phyloP scores from a whole-genome alignment of 129 eudicot genomes.

The Oenanthe sinensis region DNA sequence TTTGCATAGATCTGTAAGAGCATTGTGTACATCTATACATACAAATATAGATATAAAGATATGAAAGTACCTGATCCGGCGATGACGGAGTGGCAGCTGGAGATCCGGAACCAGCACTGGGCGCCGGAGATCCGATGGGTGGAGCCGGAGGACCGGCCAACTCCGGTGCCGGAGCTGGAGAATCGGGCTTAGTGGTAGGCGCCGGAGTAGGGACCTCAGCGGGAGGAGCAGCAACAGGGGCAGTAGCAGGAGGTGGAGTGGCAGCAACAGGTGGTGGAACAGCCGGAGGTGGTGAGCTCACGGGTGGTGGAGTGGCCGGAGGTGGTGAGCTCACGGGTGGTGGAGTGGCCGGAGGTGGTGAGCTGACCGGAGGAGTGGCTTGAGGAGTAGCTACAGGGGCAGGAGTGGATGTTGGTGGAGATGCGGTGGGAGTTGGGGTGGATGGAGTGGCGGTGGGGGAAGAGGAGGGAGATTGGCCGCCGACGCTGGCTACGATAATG shows the following conservation, averaged over 20 bases:
- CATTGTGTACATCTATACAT: background rate
- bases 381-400: conserved; percentile 33
- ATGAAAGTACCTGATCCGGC: conserved; percentile 38
- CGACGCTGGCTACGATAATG: conserved; percentile 55
- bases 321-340: conserved; percentile 34
- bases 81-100: conserved; percentile 47
- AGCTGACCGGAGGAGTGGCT: conserved; percentile 27
- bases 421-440: conserved; percentile 26
- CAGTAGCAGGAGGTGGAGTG: conserved; percentile 19
- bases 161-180: conserved; percentile 37
- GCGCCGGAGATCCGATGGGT: conserved; percentile 54
- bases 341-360: conserved; percentile 36
- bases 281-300: conserved; percentile 30
- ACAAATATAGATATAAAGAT: background rate
- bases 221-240: conserved; percentile 27
- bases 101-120: conserved; percentile 23
- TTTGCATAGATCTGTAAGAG: background rate
- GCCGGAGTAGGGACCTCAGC: conserved; percentile 29
- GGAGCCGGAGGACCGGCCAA: conserved; percentile 54
- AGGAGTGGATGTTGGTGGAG: conserved; percentile 17
- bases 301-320: conserved; percentile 30
- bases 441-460: conserved; percentile 60
- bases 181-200: conserved; percentile 20
- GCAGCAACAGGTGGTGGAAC: conserved; percentile 29
- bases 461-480: conserved; percentile 64